Evolutionary conservation across 306 rosid species (phyloP).

Genomic region (Trifolium subterraneum): DNA sequence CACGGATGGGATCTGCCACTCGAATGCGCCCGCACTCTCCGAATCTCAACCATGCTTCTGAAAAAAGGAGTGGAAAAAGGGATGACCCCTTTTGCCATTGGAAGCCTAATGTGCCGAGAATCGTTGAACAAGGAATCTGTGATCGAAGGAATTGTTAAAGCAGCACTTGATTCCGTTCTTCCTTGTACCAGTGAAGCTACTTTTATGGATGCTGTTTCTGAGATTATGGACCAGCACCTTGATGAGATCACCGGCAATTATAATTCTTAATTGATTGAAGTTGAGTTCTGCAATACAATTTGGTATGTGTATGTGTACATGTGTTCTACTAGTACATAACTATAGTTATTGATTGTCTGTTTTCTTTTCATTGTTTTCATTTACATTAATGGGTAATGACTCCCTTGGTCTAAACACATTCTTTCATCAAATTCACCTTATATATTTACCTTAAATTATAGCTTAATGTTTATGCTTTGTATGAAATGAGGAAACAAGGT

Average conservation of each 20-base stretch:
- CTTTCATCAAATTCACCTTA: conserved; percentile 34
- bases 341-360: conserved; percentile 37
- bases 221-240: conserved; percentile 74
- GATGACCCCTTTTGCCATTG: conserved; percentile 78
- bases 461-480: conserved; percentile 5
- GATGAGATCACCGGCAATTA: conserved; percentile 51
- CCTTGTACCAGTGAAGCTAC: conserved; percentile 81
- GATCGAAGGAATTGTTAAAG: conserved; percentile 83
- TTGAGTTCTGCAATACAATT: conserved; percentile 29
- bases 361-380: conserved; percentile 40
- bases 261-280: conserved; percentile 42
- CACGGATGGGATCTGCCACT: conserved; percentile 83
- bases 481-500: background rate
- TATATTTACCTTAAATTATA: conserved; percentile 9
- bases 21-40: conserved; percentile 81
- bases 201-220: conserved; percentile 75
- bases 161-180: conserved; percentile 70
- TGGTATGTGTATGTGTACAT: conserved; percentile 46
- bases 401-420: conserved; percentile 33
- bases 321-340: conserved; percentile 51
- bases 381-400: conserved; percentile 27
- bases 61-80: conserved; percentile 86
- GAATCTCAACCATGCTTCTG: conserved; percentile 91
- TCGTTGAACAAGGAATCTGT: conserved; percentile 73
- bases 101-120: conserved; percentile 80